Conservation (phyloP, 208 protist genomes). For the Trypanosoma avium region DNA sequence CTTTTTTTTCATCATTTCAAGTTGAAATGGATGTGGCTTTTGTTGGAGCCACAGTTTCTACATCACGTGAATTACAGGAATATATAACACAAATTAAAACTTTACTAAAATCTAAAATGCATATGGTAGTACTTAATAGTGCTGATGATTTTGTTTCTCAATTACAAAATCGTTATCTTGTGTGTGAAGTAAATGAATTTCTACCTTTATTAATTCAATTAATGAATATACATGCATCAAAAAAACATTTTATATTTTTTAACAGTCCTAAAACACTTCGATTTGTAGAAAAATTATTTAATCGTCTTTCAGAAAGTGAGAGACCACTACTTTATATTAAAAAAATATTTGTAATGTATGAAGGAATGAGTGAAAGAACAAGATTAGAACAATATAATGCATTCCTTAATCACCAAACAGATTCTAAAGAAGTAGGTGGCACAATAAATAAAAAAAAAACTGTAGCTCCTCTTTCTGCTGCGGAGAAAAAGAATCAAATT, state of each 20-base stretch:
- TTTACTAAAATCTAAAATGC: slow-evolving; percentile 29
- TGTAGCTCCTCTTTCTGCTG: slow-evolving; percentile 32
- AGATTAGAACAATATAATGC: slow-evolving; percentile 83
- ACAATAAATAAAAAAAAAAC: slow-evolving; percentile 34
- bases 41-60: slow-evolving; percentile 85
- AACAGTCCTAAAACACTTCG: slow-evolving; percentile 68
- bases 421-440: not conserved
- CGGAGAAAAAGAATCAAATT: slow-evolving; percentile 77
- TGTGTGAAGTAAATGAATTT: slow-evolving; percentile 70
- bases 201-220: slow-evolving; percentile 77
- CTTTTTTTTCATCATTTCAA: not conserved
- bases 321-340: slow-evolving; percentile 68
- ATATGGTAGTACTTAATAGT: slow-evolving; percentile 46
- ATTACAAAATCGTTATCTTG: slow-evolving; percentile 72
- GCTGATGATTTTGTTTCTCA: slow-evolving; percentile 63
- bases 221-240: slow-evolving; percentile 84
- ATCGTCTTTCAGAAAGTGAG: slow-evolving; percentile 33
- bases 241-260: slow-evolving; percentile 94
- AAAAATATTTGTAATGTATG: slow-evolving; percentile 81
- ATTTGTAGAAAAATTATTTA: slow-evolving; percentile 77
- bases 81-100: slow-evolving; percentile 36
- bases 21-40: slow-evolving; percentile 71
- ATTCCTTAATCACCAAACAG: slow-evolving; percentile 63
- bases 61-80: slow-evolving; percentile 41
- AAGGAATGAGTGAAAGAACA: slow-evolving; percentile 73